Base-by-base conservation (phyloP, 495 filamentous ascomycete genomes). In the Filosporella fistucella region DNA sequence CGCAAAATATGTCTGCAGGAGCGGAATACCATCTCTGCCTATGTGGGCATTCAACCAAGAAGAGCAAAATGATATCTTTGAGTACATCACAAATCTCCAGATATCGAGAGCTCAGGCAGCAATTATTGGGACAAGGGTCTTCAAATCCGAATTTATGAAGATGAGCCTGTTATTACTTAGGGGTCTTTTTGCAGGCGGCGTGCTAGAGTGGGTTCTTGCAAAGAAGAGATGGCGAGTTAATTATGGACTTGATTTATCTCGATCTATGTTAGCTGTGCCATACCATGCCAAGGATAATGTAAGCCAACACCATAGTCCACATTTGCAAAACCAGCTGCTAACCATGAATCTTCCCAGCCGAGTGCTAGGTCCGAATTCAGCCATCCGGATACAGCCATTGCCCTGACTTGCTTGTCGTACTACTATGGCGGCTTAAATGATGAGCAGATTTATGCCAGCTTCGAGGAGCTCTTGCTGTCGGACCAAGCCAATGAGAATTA, bases 271-370 rank as follows among this genome's bases (percentile, higher is more conserved):
- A 1, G 85, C 85, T 3, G 83, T 90, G 0, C 86, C 87, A 0
- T 91, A 76, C 47, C 68, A 77, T n/a, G 78, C 80, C 1, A 91
- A 89, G 51, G 85, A 84, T 41, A 74, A 55, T 20, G n/a, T n/a
- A n/a, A n/a, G n/a, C n/a, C n/a, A n/a, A n/a, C n/a, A n/a, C n/a
- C n/a, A n/a, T n/a, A n/a, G n/a, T n/a, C n/a, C n/a, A n/a, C n/a
- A n/a, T n/a, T n/a, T n/a, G n/a, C n/a, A n/a, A n/a, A n/a, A n/a
- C n/a, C n/a, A n/a, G n/a, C n/a, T n/a, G n/a, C n/a, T n/a, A n/a
- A n/a, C n/a, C n/a, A n/a, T n/a, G n/a, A n/a, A n/a, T n/a, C n/a
- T n/a, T n/a, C n/a, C 40, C 74, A 55, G 17, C 85, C 84, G 1
- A 67, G 81, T 0, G 63, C 69, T 0, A 68, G 77, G 2, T 77